Evolutionary conservation across 106 monocot species (phyloP).

Genomic region (Apostasia ramifera): DNA sequence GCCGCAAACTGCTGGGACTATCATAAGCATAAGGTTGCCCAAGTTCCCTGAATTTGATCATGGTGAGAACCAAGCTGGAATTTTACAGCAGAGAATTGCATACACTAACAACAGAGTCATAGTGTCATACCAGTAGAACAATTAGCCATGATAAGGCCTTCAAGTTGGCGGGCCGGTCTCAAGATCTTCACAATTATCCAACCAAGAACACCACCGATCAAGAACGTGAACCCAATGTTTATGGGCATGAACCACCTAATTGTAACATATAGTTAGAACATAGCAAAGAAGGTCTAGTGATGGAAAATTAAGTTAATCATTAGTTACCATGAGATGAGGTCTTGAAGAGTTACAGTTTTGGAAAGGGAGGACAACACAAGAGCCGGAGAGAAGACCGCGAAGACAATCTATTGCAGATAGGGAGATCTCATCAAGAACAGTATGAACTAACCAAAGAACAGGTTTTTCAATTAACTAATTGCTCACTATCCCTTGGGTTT

Average conservation of each 20-base stretch:
- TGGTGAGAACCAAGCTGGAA: not conserved
- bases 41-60: slow-evolving; percentile 44
- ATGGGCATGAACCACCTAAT: slow-evolving; percentile 90
- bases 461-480: not conserved
- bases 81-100: not conserved
- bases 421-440: not conserved
- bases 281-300: too few species aligned
- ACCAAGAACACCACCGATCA: slow-evolving; percentile 53
- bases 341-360: slow-evolving; percentile 43
- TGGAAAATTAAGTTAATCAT: not conserved
- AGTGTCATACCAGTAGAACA: slow-evolving; percentile 65
- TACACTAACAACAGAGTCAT: not conserved
- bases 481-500: not conserved
- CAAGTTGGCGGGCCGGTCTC: slow-evolving; percentile 38
- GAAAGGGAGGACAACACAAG: slow-evolving; percentile 40
- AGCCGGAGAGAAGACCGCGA: slow-evolving; percentile 42
- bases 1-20: slow-evolving; percentile 52
- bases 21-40: slow-evolving; percentile 49
- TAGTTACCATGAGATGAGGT: slow-evolving; percentile 50
- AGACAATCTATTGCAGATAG: slow-evolving; percentile 28
- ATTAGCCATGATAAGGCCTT: slow-evolving; percentile 54
- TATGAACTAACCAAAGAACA: not conserved
- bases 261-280: not conserved
- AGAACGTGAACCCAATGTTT: slow-evolving; percentile 51
- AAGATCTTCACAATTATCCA: slow-evolving; percentile 66